phyloP scores from a whole-genome alignment of 1,284 basidiomycete genomes.

The Ganoderma boninense region DNA sequence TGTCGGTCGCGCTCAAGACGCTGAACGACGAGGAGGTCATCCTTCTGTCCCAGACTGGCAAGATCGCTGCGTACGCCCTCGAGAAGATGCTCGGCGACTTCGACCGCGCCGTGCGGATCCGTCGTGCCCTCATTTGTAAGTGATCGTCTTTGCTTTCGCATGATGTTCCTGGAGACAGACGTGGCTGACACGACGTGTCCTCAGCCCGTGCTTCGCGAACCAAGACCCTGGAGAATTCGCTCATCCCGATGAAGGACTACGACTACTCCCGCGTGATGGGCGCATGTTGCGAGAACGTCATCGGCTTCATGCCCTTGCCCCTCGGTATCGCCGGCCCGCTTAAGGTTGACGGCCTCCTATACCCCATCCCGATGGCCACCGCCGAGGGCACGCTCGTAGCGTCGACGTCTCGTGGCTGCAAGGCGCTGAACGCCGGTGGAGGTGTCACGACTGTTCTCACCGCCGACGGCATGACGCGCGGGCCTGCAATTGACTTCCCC shows the following conservation, averaged over 20 bases:
- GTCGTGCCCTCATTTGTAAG: constrained; percentile 91
- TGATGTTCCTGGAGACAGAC: not conserved
- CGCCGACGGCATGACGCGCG: constrained; percentile 97
- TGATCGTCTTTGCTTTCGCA: constrained; percentile 29
- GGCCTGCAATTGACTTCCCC: constrained; percentile 97
- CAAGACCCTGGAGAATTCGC: constrained; percentile 86
- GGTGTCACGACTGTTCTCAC: constrained; percentile 95
- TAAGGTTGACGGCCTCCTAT: constrained; percentile 86
- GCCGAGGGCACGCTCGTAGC: constrained; percentile 99
- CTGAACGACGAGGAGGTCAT: constrained; percentile 96
- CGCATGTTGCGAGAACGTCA: constrained; percentile 99
- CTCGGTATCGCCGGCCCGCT: constrained; percentile 98
- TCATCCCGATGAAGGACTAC: constrained; percentile 87
- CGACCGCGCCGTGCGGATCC: constrained; percentile 88
- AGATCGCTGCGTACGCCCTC: constrained; percentile 93
- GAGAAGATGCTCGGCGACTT: constrained; percentile 93
- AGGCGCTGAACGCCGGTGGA: constrained; percentile 95
- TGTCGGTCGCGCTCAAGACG: constrained; percentile 59
- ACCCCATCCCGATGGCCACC: constrained; percentile 98
- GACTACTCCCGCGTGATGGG: constrained; percentile 96
- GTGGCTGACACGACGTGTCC: constrained; percentile 22
- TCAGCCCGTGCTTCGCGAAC: constrained; percentile 88
- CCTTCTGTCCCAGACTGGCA: constrained; percentile 88
- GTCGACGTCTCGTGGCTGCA: constrained; percentile 96
- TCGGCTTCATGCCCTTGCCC: constrained; percentile 97